Percentiles rank a stretch among this genome's conserved stretches.
Conservation (phyloP, 306 rosid genomes). For the Fragaria ananassa region DNA sequence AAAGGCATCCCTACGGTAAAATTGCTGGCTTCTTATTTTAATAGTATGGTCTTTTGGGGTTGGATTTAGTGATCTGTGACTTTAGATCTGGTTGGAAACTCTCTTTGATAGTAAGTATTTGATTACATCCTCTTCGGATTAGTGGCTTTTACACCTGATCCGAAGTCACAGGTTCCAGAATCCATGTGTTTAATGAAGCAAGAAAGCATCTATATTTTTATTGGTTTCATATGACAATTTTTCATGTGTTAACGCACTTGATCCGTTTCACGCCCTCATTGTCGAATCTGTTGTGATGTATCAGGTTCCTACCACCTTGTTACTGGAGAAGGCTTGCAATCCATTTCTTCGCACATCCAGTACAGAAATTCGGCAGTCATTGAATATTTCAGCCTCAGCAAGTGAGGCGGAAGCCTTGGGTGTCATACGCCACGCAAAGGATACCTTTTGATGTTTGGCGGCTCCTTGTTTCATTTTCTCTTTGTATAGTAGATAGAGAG, state of each 20-base stretch:
- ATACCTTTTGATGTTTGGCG: constrained; percentile 38
- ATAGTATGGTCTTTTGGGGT: neutral
- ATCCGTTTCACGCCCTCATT: neutral
- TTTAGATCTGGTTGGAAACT: neutral
- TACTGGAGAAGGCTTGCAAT: constrained; percentile 83
- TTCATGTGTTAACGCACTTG: neutral
- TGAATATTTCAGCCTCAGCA: constrained; percentile 55
- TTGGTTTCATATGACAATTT: neutral
- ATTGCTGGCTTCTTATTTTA: neutral
- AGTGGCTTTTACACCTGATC: neutral
- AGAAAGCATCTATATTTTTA: neutral
- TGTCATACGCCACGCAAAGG: constrained; percentile 71
- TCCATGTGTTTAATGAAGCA: neutral
- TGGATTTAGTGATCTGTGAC: neutral
- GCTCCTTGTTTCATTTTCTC: neutral
- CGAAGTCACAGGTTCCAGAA: neutral
- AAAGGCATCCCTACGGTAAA: constrained; percentile 92
- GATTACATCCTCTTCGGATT: neutral
- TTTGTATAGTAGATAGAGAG: constrained; percentile 37
- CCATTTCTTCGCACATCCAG: constrained; percentile 87
- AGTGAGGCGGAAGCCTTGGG: constrained; percentile 70
- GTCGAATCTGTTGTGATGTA: neutral
- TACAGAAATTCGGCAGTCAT: constrained; percentile 54
- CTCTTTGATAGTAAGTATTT: neutral
- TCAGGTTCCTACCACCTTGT: constrained; percentile 79